Evolutionary conservation across 805 yeast genomes (phyloP), one percentile per base, ranked within the genome.

Genomic region (Metschnikowia shivogae): DNA sequence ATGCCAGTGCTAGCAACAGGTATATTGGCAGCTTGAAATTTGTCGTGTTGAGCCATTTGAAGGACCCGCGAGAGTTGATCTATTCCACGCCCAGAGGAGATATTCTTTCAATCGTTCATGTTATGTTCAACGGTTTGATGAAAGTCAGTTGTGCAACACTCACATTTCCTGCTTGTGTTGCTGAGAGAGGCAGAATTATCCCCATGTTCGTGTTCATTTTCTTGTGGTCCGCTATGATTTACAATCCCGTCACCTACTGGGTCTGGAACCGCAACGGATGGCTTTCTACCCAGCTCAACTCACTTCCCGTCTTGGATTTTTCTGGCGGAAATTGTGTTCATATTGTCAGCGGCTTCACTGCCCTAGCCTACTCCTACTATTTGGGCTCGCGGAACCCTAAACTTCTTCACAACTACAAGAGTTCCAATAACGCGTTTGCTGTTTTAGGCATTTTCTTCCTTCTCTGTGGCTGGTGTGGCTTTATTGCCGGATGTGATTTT

Each of bases 311-410:
- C 3, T 55, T 70, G 9, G 76, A 71, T 50, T 71, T 70, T 57
- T 75, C 76, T 5, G 76, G 76, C 9, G 76, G 75, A 9, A 66
- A 61, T 36, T 67, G 73, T 50, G 62, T 71, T n/a, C 76, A 71
- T 47, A 56, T 70, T 29, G 73, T 70, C 4, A 65, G 74, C 51
- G 76, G 76, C n/a, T 69, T 70, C 44, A 71, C 76, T 8, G 61
- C 70, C 3, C 60, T 71, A 43, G 74, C 74, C 3, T 71, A 71
- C 46, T 69, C 74, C 10, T 70, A 65, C 49, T 60, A 65, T 17
- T 54, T 71, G 43, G 76, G 76, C 0, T 73, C 74, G 9, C 56
- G 76, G 42, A 70, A 70, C 43, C 64, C 73, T 1, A 66, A 64
- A 44, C 48, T 68, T 7, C 57, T 70, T 6, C 55, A 58, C 50